A percentile compares a stretch with the other conserved stretches of the same genome.
These are phyloP conservation scores for Termitomyces sp. DNA, from an alignment of 768 basidiomycete genomes.

Conservation along the genomic window DNA sequence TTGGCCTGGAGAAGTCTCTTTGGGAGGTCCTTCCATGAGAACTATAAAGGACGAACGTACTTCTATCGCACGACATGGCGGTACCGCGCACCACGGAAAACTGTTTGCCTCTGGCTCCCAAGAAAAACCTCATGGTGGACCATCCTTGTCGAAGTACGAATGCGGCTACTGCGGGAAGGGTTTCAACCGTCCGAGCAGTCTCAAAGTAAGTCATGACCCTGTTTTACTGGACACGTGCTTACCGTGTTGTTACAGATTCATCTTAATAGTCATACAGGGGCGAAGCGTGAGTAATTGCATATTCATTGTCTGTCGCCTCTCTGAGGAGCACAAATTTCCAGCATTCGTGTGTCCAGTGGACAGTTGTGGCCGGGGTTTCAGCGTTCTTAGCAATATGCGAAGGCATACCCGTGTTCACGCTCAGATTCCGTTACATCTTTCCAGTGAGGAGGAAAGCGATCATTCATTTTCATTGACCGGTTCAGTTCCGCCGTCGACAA, in stretches of 20 bases:
- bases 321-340: constrained; percentile 24
- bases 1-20: constrained; percentile 10
- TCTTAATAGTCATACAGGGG: constrained; percentile 79
- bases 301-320: constrained; percentile 5
- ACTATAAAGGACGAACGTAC: constrained; percentile 14
- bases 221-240: constrained; percentile 10
- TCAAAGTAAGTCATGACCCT: constrained; percentile 47
- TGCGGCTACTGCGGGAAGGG: constrained; percentile 77
- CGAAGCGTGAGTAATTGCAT: constrained; percentile 59
- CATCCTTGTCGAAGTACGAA: constrained; percentile 57
- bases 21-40: neutral
- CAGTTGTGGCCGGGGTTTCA: constrained; percentile 76
- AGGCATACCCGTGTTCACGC: constrained; percentile 74
- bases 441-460: constrained; percentile 43
- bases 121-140: constrained; percentile 11
- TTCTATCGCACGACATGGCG: constrained; percentile 7
- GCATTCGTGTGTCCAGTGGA: constrained; percentile 74
- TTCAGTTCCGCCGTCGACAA: constrained; percentile 6
- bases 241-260: constrained; percentile 52
- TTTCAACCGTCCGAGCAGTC: constrained; percentile 78
- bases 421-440: constrained; percentile 21
- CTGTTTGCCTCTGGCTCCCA: neutral
- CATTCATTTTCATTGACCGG: constrained; percentile 18
- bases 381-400: constrained; percentile 87
- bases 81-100: neutral